phyloP scores from a whole-genome alignment of 2,329 filamentous ascomycete genomes.

The Fusarium stilboides region DNA sequence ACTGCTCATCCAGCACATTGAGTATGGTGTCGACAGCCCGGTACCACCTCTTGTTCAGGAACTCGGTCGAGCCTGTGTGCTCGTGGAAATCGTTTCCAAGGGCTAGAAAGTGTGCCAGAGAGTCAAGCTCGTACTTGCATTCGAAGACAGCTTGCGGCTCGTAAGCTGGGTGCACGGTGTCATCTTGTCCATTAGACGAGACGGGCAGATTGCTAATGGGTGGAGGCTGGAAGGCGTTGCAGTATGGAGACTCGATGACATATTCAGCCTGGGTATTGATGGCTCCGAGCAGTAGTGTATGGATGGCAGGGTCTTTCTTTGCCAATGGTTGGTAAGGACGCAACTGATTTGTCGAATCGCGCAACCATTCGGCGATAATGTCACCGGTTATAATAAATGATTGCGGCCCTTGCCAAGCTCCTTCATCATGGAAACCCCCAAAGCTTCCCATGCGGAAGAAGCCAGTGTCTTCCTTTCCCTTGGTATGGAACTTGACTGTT shows the following conservation, averaged over 20 bases:
- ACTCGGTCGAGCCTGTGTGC: slow-evolving; percentile 82
- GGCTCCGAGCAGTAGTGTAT: slow-evolving; percentile 87
- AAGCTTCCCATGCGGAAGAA: slow-evolving; percentile 56
- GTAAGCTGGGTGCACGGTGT: slow-evolving; percentile 88
- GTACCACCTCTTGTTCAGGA: slow-evolving; percentile 84
- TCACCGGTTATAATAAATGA: slow-evolving; percentile 95
- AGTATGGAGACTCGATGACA: slow-evolving; percentile 95
- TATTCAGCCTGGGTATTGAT: slow-evolving; percentile 98
- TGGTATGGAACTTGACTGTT: slow-evolving; percentile 88
- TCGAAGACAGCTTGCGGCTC: slow-evolving; percentile 91
- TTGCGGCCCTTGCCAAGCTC: slow-evolving; percentile 86
- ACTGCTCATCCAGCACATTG: slow-evolving; percentile 82
- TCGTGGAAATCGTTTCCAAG: slow-evolving; percentile 89
- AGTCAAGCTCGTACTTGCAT: slow-evolving; percentile 99
- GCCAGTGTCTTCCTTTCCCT: slow-evolving; percentile 64
- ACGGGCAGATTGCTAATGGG: slow-evolving; percentile 82
- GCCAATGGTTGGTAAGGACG: slow-evolving; percentile 90
- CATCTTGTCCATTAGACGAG: slow-evolving; percentile 84
- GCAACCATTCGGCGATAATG: slow-evolving; percentile 93
- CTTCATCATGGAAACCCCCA: slow-evolving; percentile 61
- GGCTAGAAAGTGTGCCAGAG: slow-evolving; percentile 90
- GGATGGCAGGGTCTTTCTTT: slow-evolving; percentile 83
- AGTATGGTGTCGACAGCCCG: slow-evolving; percentile 82
- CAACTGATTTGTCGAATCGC: slow-evolving; percentile 94
- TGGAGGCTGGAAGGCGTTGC: slow-evolving; percentile 97